These are phyloP conservation scores for Inonotus hispidus DNA, from an alignment of 1,284 basidiomycete genomes.

Conservation along the genomic window DNA sequence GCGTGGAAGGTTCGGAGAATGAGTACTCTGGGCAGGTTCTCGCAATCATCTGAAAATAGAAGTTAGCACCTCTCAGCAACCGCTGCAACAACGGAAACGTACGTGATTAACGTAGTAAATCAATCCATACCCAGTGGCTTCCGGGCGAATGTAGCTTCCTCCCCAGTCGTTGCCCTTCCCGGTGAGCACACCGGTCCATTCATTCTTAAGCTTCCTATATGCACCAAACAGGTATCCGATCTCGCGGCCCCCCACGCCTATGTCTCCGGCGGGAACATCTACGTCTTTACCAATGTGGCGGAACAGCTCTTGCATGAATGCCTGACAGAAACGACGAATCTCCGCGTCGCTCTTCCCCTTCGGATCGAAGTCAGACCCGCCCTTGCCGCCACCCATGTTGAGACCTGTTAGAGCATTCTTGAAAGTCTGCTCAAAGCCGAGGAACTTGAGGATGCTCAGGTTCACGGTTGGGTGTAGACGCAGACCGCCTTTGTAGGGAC, in stretches of 20 bases:
- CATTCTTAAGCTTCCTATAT: constrained; percentile 73
- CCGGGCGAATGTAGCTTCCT: constrained; percentile 68
- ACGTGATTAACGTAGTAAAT: constrained; percentile 77
- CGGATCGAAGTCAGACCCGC: constrained; percentile 74
- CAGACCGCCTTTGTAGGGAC: constrained; percentile 81
- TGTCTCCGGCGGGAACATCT: constrained; percentile 79
- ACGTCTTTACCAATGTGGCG: constrained; percentile 71
- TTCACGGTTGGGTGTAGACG: constrained; percentile 80
- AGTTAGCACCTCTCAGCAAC: neutral
- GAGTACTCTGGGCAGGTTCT: constrained; percentile 42
- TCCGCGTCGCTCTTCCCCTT: constrained; percentile 78
- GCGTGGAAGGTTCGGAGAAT: constrained; percentile 38
- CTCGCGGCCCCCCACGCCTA: constrained; percentile 65
- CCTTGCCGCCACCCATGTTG: constrained; percentile 73
- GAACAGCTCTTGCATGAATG: constrained; percentile 72
- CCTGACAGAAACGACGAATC: constrained; percentile 65
- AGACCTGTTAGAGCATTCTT: constrained; percentile 81
- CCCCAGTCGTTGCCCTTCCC: constrained; percentile 76
- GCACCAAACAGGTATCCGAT: constrained; percentile 69
- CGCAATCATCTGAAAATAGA: constrained; percentile 42
- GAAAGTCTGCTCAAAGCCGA: constrained; percentile 81
- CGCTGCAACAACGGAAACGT: constrained; percentile 28
- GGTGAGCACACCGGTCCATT: constrained; percentile 74
- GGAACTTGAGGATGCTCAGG: constrained; percentile 82
- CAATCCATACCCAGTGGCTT: constrained; percentile 72